phyloP scores from a whole-genome alignment of 768 basidiomycete species.

The Podaxis sp. region DNA sequence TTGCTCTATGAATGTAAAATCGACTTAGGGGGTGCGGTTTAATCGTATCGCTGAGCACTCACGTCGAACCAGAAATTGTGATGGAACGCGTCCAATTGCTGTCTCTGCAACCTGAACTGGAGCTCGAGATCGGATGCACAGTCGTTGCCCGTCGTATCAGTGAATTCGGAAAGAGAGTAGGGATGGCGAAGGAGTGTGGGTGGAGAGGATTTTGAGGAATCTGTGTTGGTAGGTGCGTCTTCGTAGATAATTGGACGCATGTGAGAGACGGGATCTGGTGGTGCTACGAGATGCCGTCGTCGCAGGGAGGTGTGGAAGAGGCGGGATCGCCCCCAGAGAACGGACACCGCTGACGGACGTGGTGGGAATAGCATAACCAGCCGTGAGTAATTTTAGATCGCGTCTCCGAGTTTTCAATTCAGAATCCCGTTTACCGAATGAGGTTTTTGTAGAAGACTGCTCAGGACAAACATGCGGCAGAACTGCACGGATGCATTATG shows the following conservation, averaged over 20 bases:
- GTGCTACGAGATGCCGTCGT: constrained; percentile 50
- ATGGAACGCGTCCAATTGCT: constrained; percentile 73
- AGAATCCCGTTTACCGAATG: neutral
- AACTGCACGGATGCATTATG: neutral
- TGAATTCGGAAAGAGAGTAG: constrained; percentile 79
- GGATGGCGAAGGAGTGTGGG: constrained; percentile 53
- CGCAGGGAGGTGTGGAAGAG: constrained; percentile 37
- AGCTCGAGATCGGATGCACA: constrained; percentile 50
- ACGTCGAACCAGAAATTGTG: constrained; percentile 84
- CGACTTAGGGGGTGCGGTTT: neutral
- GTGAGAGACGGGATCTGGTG: constrained; percentile 77
- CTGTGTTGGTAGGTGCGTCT: constrained; percentile 35
- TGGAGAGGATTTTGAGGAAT: constrained; percentile 27
- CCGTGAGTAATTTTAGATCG: constrained; percentile 2
- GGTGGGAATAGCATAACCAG: constrained; percentile 7
- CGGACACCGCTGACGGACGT: neutral
- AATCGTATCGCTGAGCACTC: constrained; percentile 29
- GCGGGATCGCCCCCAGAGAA: constrained; percentile 27
- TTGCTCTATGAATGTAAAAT: constrained; percentile 58
- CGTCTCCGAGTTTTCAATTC: neutral
- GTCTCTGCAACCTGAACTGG: constrained; percentile 68
- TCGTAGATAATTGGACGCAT: constrained; percentile 80
- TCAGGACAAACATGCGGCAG: neutral
- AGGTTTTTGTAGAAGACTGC: neutral
- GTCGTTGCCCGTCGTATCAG: constrained; percentile 28